Base-by-base conservation (phyloP, 805 yeast genomes). In the Lipomyces yamadae region DNA sequence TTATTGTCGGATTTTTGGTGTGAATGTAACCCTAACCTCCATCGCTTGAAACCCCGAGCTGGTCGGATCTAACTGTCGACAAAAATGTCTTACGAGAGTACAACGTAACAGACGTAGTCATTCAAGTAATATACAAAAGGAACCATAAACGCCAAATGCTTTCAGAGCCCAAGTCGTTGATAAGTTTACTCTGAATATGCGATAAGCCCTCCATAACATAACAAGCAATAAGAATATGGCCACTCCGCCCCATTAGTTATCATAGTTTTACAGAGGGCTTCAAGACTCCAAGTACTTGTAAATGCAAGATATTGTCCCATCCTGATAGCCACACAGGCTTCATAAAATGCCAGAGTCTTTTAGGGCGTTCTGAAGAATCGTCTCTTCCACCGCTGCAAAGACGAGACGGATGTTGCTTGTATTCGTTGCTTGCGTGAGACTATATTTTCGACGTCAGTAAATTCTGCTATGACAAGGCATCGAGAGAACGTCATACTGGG, bases 361-460 rank as follows among this genome's bases (percentile, higher is more conserved):
- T 71, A 90, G 82, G 24, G 90, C 82, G 74, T 90, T 90, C 72
- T 90, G 92, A 75, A 91, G 81, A 58, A 90, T 87, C 2, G 92
- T 89, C 75, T 90, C 95, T 73, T 87, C 88, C 50, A 90, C 91
- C 6, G 94, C 93, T 11, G 92, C 92, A 79, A 90, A 88, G 4
- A 92, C 97, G 73, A 92, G 80, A 74, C 89, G 87, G 69, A 93
- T 92, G 77, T 92, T 92, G 35, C 91, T 87, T 5, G 97, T 92
- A 76, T 92, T 97, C 0, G 97, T 92, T 0, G 97, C 97, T 78
- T 92, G 97, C 2, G 98, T 92, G 32, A 92, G 64, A 56, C 71
- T 68, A 37, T 3, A 37, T 5, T 10, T n/a, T 90, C 8, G 15
- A 42, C 8, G 18, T 42, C 48, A 42, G 48, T 3, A 42, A 42